phyloP scores from a whole-genome alignment of 108 stramenopile species.

The Nitzschia sp. region DNA sequence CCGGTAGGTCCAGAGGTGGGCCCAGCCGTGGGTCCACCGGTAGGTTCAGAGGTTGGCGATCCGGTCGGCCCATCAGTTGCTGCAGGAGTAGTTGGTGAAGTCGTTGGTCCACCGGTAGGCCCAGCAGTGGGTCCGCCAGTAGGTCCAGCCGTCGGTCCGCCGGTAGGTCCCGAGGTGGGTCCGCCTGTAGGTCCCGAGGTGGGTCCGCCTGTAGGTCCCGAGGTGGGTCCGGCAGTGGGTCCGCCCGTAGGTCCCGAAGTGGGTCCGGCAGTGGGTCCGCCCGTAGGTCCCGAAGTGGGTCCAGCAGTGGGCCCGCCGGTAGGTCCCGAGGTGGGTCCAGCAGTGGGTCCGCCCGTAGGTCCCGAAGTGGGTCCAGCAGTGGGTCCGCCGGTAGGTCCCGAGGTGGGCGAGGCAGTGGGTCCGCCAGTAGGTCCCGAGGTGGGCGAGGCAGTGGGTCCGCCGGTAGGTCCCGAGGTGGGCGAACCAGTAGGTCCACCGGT shows the following conservation, averaged over 20 bases:
- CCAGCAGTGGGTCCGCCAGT: neutral
- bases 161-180: neutral
- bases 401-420: too few relatives aligned
- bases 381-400: neutral
- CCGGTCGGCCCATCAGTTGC: neutral
- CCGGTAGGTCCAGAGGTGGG: constrained; percentile 12
- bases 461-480: neutral
- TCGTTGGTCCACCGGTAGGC: neutral
- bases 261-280: too few relatives aligned
- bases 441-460: neutral
- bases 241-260: constrained; percentile 5
- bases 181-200: too few relatives aligned
- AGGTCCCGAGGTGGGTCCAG: neutral
- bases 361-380: neutral
- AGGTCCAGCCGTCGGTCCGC: neutral
- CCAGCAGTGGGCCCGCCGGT: too few relatives aligned
- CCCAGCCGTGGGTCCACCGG: constrained; percentile 6
- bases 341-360: neutral
- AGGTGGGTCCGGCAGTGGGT: neutral
- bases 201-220: neutral
- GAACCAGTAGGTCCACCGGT: neutral
- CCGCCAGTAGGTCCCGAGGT: too few relatives aligned
- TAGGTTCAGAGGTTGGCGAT: neutral
- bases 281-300: too few relatives aligned
- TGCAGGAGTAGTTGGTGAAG: neutral